These are phyloP conservation scores for Phytopythium litorale DNA, from an alignment of 352 stramenopile species.

Conservation along the genomic window DNA sequence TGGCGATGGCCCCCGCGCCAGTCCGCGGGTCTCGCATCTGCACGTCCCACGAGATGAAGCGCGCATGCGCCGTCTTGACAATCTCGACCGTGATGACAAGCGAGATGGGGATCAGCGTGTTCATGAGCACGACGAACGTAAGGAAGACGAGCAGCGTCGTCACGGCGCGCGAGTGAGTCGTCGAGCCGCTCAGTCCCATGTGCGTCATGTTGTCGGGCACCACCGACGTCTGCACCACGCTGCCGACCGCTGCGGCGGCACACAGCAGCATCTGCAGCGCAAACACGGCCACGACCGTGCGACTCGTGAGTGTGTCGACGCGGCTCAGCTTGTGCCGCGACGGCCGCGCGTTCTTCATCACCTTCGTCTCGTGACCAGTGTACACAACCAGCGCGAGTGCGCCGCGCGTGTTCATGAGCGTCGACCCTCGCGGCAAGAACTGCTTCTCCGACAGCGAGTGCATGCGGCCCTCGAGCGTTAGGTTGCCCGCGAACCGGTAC, in stretches of 20 bases:
- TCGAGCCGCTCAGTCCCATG: conserved; percentile 4
- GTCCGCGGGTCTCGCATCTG: conserved; percentile 41
- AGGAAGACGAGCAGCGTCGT: conserved; percentile 75
- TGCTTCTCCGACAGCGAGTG: conserved; percentile 74
- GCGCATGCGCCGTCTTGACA: conserved; percentile 68
- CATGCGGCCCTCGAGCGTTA: conserved; percentile 54
- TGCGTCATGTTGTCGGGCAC: neutral
- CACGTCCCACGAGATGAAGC: conserved; percentile 78
- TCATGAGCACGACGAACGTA: conserved; percentile 89
- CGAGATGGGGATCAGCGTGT: conserved; percentile 92
- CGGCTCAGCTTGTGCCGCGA: conserved; percentile 82
- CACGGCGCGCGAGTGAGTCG: neutral
- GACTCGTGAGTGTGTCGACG: conserved; percentile 76
- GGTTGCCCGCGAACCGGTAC: conserved; percentile 72
- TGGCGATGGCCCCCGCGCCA: conserved; percentile 69
- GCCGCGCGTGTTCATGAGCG: conserved; percentile 81
- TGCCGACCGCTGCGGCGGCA: conserved; percentile 37
- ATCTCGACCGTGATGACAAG: conserved; percentile 88
- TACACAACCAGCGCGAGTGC: conserved; percentile 70
- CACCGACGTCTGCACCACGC: conserved; percentile 7
- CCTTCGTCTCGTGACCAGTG: conserved; percentile 87
- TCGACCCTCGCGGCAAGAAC: conserved; percentile 66
- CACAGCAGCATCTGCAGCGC: conserved; percentile 67
- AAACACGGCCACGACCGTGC: conserved; percentile 75
- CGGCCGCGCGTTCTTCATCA: conserved; percentile 86